Evolutionary conservation across 148 eudicot genomes (phyloP).

Genomic region (Heliamphora exappendiculata): DNA sequence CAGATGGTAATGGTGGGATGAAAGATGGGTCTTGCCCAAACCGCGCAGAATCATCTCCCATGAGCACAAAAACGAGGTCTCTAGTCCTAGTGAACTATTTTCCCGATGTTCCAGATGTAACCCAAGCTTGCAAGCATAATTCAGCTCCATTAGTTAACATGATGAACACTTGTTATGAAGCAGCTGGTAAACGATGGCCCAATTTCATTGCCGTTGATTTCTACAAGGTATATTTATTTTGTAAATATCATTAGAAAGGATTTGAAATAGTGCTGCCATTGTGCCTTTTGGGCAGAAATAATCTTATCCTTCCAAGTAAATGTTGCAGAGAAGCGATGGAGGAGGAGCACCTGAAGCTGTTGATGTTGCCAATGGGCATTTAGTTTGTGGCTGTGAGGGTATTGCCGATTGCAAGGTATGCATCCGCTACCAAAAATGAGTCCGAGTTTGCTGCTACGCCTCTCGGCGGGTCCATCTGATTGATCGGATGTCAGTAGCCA

Average conservation of each 20-base stretch:
- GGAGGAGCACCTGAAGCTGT: constrained; percentile 94
- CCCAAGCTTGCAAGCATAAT: constrained; percentile 68
- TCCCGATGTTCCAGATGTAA: constrained; percentile 40
- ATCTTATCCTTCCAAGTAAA: neutral
- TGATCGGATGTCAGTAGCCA: too few species aligned
- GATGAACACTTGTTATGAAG: constrained; percentile 57
- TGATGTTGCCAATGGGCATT: constrained; percentile 70
- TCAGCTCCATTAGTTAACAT: constrained; percentile 56
- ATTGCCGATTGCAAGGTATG: constrained; percentile 75
- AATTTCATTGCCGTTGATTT: constrained; percentile 85
- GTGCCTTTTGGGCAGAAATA: neutral
- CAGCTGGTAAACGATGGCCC: constrained; percentile 84
- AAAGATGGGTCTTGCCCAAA: constrained; percentile 60
- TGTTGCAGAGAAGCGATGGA: constrained; percentile 82
- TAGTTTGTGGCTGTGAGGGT: constrained; percentile 61
- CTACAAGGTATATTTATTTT: constrained; percentile 52
- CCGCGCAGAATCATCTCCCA: constrained; percentile 66
- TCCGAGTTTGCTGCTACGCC: too few species aligned
- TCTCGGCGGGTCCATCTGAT: too few species aligned
- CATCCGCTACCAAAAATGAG: too few species aligned
- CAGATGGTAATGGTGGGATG: constrained; percentile 85
- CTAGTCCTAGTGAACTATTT: constrained; percentile 70
- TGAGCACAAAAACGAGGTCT: constrained; percentile 57
- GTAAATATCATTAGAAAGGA: neutral
- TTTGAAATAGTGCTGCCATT: neutral